phyloP scores from a whole-genome alignment of 208 protist genomes.

The Herpetomonas muscarum region DNA sequence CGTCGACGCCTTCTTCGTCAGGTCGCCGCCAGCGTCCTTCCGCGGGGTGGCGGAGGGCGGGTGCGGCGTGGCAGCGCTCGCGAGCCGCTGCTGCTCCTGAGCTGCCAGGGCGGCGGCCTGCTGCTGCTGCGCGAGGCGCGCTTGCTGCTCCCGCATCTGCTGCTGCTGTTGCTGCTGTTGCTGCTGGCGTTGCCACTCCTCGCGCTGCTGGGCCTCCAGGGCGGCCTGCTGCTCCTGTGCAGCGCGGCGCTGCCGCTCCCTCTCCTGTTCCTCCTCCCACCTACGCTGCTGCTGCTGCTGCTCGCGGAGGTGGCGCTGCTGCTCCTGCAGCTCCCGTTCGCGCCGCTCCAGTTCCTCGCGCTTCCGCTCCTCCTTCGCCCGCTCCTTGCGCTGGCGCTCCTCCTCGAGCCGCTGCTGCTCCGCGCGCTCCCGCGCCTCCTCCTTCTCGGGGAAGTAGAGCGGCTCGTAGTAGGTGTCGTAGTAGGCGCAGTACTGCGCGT shows the following conservation, averaged over 20 bases:
- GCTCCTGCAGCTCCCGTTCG: background rate
- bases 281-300: background rate
- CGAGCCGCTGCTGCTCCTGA: background rate
- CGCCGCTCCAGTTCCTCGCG: background rate
- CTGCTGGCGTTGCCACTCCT: background rate
- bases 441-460: conserved; percentile 17
- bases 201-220: background rate
- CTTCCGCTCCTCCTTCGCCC: background rate
- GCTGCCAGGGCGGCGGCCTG: background rate
- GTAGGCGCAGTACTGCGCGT: conserved; percentile 55
- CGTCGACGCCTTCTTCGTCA: conserved; percentile 15
- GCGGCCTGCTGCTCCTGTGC: background rate
- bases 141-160: conserved; percentile 4
- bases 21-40: background rate
- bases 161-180: conserved; percentile 7
- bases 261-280: background rate
- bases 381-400: conserved; percentile 2
- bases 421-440: background rate
- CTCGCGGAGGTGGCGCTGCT: background rate
- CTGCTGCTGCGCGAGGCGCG: background rate
- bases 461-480: conserved; percentile 46
- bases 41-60: background rate
- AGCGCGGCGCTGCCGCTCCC: too few species aligned
- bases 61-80: conserved; percentile 3
- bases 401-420: conserved; percentile 2